Conservation (phyloP, 306 rosid genomes). For the Rubus parviflorus region DNA sequence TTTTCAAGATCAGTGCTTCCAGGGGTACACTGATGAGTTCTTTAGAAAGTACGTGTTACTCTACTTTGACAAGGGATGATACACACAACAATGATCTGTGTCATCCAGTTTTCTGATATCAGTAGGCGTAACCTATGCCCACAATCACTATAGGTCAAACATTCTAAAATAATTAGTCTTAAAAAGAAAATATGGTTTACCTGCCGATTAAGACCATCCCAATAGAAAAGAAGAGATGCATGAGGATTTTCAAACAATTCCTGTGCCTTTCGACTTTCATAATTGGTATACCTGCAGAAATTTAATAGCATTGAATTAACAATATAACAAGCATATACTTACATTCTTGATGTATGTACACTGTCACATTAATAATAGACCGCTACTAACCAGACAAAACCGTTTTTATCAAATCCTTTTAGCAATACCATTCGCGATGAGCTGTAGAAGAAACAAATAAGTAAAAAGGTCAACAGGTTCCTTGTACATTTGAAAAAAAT, state of each 20-base stretch:
- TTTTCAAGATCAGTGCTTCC: neutral
- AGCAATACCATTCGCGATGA: conserved; percentile 91
- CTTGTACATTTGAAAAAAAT: neutral
- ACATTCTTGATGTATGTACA: conserved; percentile 10
- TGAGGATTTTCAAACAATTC: conserved; percentile 78
- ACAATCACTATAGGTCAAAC: neutral
- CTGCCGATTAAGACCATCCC: conserved; percentile 90
- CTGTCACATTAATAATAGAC: conserved; percentile 20
- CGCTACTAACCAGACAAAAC: conserved; percentile 86
- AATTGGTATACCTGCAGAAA: conserved; percentile 82
- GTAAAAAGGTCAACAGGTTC: conserved; percentile 22
- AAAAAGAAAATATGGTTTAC: conserved; percentile 32
- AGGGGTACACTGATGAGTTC: neutral
- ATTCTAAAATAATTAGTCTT: neutral
- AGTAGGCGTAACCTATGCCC: neutral
- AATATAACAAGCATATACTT: conserved; percentile 24
- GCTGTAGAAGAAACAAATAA: conserved; percentile 46
- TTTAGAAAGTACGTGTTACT: neutral
- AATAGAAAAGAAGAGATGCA: conserved; percentile 85
- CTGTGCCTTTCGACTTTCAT: conserved; percentile 78
- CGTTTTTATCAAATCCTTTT: conserved; percentile 81
- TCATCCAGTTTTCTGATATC: neutral
- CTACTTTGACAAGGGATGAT: neutral
- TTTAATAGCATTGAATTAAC: conserved; percentile 18
- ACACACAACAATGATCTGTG: neutral